Evolutionary conservation across 1,139 yeast species (phyloP).

Genomic region (Candida mesenterica): DNA sequence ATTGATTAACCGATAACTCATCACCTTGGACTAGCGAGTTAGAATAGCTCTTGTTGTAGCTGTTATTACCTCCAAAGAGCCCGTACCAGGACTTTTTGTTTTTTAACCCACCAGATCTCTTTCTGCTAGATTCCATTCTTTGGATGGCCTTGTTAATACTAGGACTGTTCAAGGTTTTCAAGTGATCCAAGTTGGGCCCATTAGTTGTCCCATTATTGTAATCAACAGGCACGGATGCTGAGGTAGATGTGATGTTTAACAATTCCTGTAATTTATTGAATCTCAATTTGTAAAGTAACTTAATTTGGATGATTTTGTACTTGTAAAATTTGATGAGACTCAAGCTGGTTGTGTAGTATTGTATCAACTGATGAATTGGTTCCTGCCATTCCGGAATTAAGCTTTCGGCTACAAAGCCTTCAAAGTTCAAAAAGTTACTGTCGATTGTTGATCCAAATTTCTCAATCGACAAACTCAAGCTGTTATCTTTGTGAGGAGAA

Average conservation of each 20-base stretch:
- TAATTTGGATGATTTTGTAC: slow-evolving; percentile 44
- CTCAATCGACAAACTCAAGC: slow-evolving; percentile 37
- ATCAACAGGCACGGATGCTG: slow-evolving; percentile 4
- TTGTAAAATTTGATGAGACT: slow-evolving; percentile 45
- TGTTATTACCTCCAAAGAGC: slow-evolving; percentile 41
- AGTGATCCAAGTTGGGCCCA: slow-evolving; percentile 23
- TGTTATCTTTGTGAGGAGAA: slow-evolving; percentile 17
- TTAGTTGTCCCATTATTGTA: slow-evolving; percentile 12
- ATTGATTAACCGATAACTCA: slow-evolving; percentile 5
- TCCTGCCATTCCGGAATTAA: slow-evolving; percentile 49
- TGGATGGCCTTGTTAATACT: slow-evolving; percentile 39
- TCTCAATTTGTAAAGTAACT: slow-evolving; percentile 40
- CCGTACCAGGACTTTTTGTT: slow-evolving; percentile 46
- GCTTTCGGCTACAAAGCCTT: slow-evolving; percentile 33
- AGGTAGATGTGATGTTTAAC: slow-evolving; percentile 22
- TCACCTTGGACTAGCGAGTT: slow-evolving; percentile 11
- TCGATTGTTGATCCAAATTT: slow-evolving; percentile 49
- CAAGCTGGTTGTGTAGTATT: slow-evolving; percentile 38
- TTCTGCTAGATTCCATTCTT: slow-evolving; percentile 26
- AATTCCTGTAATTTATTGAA: slow-evolving; percentile 43
- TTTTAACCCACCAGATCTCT: slow-evolving; percentile 17
- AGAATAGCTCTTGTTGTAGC: slow-evolving; percentile 14
- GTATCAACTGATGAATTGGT: slow-evolving; percentile 42
- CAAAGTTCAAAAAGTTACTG: slow-evolving; percentile 40
- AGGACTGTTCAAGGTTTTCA: slow-evolving; percentile 41